Base-by-base conservation (phyloP, 495 filamentous ascomycete genomes). In the Bacidia gigantensis region DNA sequence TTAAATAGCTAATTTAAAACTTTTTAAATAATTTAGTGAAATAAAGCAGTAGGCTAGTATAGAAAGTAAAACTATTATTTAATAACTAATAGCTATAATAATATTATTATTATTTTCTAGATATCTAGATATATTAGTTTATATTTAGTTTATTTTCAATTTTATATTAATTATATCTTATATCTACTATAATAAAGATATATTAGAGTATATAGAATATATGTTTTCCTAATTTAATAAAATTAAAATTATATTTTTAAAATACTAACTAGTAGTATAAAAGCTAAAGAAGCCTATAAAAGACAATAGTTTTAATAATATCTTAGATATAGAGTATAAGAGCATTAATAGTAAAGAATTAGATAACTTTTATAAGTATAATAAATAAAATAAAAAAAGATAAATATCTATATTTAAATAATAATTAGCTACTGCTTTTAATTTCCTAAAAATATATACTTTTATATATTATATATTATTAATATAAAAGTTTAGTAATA, bases 41-140 rank as follows among this genome's bases (percentile, higher is more conserved):
- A 45, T 45, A 11, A 11, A 11, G 11, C 21, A 45, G 21, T 45
- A 45, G n/a, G n/a, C n/a, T 10, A 39, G n/a, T n/a, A n/a, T n/a
- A 39, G n/a, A 39, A 39, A 10, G n/a, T n/a, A 39, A 39, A 39
- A 39, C 42, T 46, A 46, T 46, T 46, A 46, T 46, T 46, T n/a
- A n/a, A 46, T 46, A 46, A 46, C 11, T 22, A n/a, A 46, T 46
- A 11, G 20, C 26, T 26, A 32, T 49, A 49, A 29, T 21, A 26
- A 26, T 49, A 49, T 25, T 49, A 49, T 11, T 24, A 49, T 26
- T 49, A 49, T 25, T 49, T 49, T 25, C 11, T 49, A 24, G 11
- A 26, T 29, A 49, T 49, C 23, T 26, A 32, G 25, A 11, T 24
- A 49, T 25, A 25, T 32, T 49, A 11, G 5, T 7, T 25, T 29